Conservation (phyloP, 2,329 filamentous ascomycete species). For the Penicillium sp. region DNA sequence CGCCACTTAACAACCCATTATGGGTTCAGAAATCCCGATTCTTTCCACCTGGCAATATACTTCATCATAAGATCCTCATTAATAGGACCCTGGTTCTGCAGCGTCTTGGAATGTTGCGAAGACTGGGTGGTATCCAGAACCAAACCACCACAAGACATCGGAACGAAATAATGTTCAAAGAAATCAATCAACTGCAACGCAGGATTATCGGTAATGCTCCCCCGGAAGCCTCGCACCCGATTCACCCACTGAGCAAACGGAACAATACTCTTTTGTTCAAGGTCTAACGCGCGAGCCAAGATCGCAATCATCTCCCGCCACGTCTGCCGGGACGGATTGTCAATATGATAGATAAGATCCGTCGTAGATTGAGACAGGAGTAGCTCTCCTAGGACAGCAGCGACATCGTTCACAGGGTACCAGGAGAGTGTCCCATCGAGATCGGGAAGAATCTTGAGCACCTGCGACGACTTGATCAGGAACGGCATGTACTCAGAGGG, state of each 20-base stretch:
- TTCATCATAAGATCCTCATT: background rate
- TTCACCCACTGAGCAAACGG: background rate
- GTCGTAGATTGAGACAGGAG: background rate
- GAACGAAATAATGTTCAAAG: slow-evolving; percentile 6
- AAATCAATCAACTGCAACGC: slow-evolving; percentile 1
- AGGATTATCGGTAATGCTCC: background rate
- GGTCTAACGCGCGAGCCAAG: background rate
- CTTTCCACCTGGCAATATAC: background rate
- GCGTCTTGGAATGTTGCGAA: background rate
- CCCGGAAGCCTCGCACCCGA: no score
- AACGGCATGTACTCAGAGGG: slow-evolving; percentile 11
- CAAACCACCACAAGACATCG: slow-evolving; percentile 13
- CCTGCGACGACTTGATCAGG: background rate
- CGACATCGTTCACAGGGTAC: background rate
- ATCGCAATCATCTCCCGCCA: background rate
- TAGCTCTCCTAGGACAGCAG: background rate
- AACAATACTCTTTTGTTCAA: background rate
- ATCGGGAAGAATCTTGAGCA: background rate
- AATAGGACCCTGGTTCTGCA: background rate
- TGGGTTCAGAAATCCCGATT: background rate
- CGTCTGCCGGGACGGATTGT: background rate
- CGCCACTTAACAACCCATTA: no score
- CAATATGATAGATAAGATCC: background rate
- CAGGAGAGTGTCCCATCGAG: background rate
- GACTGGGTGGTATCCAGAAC: slow-evolving; percentile 7